phyloP scores from a whole-genome alignment of 2,329 filamentous ascomycete species.

The Fusarium austroafricanum region DNA sequence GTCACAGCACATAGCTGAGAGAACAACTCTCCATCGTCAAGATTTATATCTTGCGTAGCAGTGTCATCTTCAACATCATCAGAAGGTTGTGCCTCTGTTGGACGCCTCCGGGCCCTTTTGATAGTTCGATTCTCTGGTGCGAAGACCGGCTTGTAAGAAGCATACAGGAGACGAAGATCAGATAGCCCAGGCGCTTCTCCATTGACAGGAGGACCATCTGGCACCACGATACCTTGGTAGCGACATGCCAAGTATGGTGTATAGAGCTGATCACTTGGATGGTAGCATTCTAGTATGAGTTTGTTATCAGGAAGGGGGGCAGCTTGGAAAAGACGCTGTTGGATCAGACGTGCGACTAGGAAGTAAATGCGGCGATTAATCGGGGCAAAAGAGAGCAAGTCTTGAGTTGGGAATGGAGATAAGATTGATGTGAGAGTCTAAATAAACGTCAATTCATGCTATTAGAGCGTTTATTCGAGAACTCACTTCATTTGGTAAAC shows the following conservation, averaged over 20 bases:
- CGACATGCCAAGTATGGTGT: constrained; percentile 76
- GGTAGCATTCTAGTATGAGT: constrained; percentile 82
- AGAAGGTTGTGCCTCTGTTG: constrained; percentile 9
- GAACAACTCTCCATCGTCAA: constrained; percentile 79
- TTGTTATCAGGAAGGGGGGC: constrained; percentile 57
- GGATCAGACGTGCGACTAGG: constrained; percentile 71
- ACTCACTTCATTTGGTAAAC: constrained; percentile 36
- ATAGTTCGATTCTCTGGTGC: constrained; percentile 62
- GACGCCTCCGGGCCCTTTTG: constrained; percentile 39
- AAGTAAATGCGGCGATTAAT: constrained; percentile 73
- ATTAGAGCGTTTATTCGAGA: not conserved
- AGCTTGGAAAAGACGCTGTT: constrained; percentile 67
- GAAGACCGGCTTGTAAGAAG: constrained; percentile 74
- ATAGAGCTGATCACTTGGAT: constrained; percentile 74
- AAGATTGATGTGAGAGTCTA: constrained; percentile 47
- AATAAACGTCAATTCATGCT: not conserved
- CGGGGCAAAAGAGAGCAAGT: constrained; percentile 67
- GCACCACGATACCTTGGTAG: constrained; percentile 67
- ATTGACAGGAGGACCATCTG: constrained; percentile 18
- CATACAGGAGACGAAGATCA: constrained; percentile 71
- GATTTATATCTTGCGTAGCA: constrained; percentile 69
- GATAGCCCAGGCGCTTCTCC: constrained; percentile 41
- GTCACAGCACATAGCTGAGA: constrained; percentile 77
- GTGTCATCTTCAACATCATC: constrained; percentile 51
- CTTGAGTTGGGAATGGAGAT: constrained; percentile 58